Evolutionary conservation across 2,329 filamentous ascomycete genomes (phyloP).

Genomic region (Aspergillus pseudonomiae): DNA sequence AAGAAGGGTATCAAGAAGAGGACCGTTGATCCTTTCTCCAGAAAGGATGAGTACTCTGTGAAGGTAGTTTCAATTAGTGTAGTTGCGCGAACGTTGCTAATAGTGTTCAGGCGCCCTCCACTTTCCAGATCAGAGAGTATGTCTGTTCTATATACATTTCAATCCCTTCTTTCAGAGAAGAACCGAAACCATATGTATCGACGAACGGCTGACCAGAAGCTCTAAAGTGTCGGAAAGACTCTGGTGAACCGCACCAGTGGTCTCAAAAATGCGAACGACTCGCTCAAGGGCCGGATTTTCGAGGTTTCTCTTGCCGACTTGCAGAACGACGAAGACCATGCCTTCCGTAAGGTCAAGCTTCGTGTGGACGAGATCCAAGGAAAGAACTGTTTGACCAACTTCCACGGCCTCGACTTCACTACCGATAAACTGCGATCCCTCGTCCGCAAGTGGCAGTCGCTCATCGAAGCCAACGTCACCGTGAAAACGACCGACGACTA

Average conservation of each 20-base stretch:
- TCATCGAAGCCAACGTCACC: slow-evolving; percentile 99
- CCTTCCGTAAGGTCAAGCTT: slow-evolving; percentile 99
- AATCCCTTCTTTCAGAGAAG: slow-evolving; percentile 7
- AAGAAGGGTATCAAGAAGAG: slow-evolving; percentile 99
- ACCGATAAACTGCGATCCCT: slow-evolving; percentile 99
- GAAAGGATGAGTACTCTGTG: slow-evolving; percentile 99
- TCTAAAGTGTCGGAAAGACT: slow-evolving; percentile 92
- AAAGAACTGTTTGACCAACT: slow-evolving; percentile 99
- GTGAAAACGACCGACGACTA: slow-evolving; percentile 99
- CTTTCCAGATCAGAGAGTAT: slow-evolving; percentile 97
- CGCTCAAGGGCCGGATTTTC: slow-evolving; percentile 97
- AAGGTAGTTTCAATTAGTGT: slow-evolving; percentile 63
- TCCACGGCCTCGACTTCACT: slow-evolving; percentile 99
- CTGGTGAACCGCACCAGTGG: slow-evolving; percentile 98
- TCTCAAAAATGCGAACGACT: slow-evolving; percentile 99
- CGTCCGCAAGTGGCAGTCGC: slow-evolving; percentile 98
- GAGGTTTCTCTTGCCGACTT: slow-evolving; percentile 98
- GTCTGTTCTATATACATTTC: slow-evolving; percentile 37
- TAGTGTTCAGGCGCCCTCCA: slow-evolving; percentile 74
- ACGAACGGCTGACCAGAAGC: slow-evolving; percentile 21
- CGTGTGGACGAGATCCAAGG: slow-evolving; percentile 98
- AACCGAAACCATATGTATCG: slow-evolving; percentile 8
- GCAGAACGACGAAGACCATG: slow-evolving; percentile 99
- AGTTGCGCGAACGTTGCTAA: slow-evolving; percentile 20
- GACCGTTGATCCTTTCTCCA: slow-evolving; percentile 93